phyloP scores from a whole-genome alignment of 2,329 filamentous ascomycete genomes.

The Phialemonium atrogriseum region DNA sequence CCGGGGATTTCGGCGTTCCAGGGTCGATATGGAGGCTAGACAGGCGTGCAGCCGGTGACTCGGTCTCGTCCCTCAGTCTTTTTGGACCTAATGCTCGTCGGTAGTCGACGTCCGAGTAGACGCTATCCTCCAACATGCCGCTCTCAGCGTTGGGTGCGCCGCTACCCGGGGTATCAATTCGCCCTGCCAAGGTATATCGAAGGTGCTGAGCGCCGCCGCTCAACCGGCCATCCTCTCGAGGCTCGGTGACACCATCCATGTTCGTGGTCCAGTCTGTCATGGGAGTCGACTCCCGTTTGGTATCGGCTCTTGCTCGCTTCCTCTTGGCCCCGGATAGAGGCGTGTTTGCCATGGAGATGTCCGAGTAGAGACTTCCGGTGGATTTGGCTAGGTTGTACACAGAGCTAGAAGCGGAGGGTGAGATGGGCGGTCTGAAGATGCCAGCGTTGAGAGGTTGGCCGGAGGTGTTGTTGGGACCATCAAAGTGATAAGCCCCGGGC shows the following conservation, averaged over 20 bases:
- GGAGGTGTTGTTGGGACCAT: conserved; percentile 12
- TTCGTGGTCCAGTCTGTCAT: conserved; percentile 22
- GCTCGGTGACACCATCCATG: conserved; percentile 18
- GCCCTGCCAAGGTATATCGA: conserved; percentile 43
- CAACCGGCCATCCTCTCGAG: conserved; percentile 11
- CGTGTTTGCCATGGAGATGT: conserved; percentile 20
- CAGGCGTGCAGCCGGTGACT: conserved; percentile 22
- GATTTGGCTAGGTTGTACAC: conserved; percentile 23
- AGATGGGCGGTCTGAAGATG: conserved; percentile 23
- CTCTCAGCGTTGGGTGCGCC: conserved; percentile 18
- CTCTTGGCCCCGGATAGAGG: conserved; percentile 32
- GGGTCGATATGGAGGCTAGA: conserved; percentile 24
- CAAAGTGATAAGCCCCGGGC: conserved; percentile 22
- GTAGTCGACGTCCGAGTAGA: conserved; percentile 50
- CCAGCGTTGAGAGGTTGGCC: conserved; percentile 19
- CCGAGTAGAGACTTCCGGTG: conserved; percentile 29
- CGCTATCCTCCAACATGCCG: conserved; percentile 40
- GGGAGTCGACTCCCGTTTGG: conserved; percentile 23
- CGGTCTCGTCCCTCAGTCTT: conserved; percentile 26
- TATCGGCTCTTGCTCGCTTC: conserved; percentile 27
- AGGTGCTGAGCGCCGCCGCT: conserved; percentile 12
- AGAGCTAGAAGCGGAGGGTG: conserved; percentile 16
- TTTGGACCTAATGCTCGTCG: conserved; percentile 43
- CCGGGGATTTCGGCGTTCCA: conserved; percentile 11
- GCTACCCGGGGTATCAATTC: conserved; percentile 40